Evolutionary conservation across 176 grass and related monocot species (phyloP).

Genomic region (Bromus sterilis): DNA sequence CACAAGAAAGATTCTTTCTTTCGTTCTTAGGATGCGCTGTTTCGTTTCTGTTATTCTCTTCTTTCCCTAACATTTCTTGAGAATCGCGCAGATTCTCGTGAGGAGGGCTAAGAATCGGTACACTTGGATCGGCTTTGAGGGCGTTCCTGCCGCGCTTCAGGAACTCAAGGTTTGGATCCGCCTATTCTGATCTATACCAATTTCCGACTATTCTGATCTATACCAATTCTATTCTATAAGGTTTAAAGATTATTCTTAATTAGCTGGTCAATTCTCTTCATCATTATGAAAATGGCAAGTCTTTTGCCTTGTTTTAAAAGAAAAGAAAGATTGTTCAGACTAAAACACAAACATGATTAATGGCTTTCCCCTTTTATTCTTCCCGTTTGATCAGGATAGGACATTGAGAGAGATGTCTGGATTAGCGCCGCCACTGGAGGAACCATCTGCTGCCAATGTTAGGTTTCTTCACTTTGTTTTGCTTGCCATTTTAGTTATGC

Average conservation of each 20-base stretch:
- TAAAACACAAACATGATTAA: background rate
- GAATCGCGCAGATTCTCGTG: conserved; percentile 48
- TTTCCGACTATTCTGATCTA: background rate
- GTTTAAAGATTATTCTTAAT: background rate
- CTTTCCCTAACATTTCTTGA: background rate
- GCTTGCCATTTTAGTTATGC: background rate
- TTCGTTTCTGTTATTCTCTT: background rate
- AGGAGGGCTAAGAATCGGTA: conserved; percentile 82
- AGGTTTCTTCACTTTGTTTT: background rate
- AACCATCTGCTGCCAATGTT: conserved; percentile 30
- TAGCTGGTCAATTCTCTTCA: background rate
- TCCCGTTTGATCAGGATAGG: conserved; percentile 42
- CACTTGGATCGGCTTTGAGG: conserved; percentile 79
- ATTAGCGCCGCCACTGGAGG: conserved; percentile 12
- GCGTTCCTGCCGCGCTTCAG: conserved; percentile 54
- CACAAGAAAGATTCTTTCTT: background rate
- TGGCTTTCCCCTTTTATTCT: background rate
- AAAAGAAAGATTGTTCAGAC: background rate
- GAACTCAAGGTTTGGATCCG: conserved; percentile 55
- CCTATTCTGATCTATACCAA: background rate
- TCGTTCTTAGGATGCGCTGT: background rate
- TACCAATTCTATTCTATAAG: background rate
- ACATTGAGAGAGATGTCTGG: conserved; percentile 31
- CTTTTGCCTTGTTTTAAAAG: background rate
- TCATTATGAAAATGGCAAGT: background rate